These are phyloP conservation scores for Plectosphaerella sp. DNA, from an alignment of 2,329 filamentous ascomycete species.

Conservation along the genomic window DNA sequence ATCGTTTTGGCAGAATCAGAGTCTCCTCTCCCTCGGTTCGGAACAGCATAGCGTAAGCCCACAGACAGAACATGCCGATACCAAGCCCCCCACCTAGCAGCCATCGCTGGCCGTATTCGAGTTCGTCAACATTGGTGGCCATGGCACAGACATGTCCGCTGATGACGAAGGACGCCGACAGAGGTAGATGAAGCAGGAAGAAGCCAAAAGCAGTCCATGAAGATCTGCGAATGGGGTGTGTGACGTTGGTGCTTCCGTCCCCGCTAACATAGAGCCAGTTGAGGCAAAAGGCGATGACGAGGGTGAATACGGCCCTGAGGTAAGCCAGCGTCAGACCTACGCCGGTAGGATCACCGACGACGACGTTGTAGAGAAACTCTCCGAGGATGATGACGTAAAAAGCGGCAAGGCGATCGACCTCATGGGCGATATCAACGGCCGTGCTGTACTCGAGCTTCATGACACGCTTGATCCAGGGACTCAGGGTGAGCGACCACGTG, in stretches of 20 bases:
- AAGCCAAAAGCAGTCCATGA: conserved; percentile 39
- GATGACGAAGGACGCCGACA: conserved; percentile 40
- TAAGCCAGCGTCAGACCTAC: conserved; percentile 37
- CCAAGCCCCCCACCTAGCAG: conserved; percentile 41
- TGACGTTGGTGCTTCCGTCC: conserved; percentile 36
- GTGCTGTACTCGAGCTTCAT: conserved; percentile 39
- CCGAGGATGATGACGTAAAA: conserved; percentile 49
- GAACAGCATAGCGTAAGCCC: conserved; percentile 36
- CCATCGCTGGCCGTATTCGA: conserved; percentile 40
- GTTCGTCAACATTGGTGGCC: conserved; percentile 30
- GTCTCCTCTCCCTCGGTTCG: conserved; percentile 28
- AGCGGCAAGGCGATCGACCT: conserved; percentile 43
- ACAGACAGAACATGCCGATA: conserved; percentile 38
- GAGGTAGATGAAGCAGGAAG: conserved; percentile 38
- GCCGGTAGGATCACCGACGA: conserved; percentile 41
- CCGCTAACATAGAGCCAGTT: conserved; percentile 46
- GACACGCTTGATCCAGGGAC: conserved; percentile 35
- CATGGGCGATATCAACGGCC: conserved; percentile 43
- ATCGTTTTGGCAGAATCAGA: conserved; percentile 26
- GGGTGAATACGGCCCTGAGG: conserved; percentile 40
- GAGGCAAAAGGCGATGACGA: conserved; percentile 44
- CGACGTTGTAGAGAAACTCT: conserved; percentile 43
- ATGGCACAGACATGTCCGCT: conserved; percentile 40
- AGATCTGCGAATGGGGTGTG: conserved; percentile 39
- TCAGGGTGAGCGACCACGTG: conserved; percentile 38